Base-by-base conservation (phyloP, 1,139 yeast genomes). In the Lodderomyces orthopsilosis region DNA sequence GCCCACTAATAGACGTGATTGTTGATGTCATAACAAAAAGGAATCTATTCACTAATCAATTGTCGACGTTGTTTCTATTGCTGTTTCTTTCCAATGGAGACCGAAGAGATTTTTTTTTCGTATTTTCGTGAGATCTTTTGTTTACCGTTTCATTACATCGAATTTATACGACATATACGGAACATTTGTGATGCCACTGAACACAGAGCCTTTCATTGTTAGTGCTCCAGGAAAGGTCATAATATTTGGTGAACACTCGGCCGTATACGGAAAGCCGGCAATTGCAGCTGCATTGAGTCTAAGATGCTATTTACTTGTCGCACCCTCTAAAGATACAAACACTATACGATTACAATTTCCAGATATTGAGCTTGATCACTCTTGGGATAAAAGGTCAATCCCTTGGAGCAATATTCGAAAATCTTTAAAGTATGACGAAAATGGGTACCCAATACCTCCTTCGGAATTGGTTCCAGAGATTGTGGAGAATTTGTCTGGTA, bases 161-260 rank as follows among this genome's bases (percentile, higher is more conserved):
- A 4, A n/a, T 9, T 17, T 13, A 27, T 27, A 27, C 17, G 32
- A 27, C n/a, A 7, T n/a, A n/a, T n/a, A n/a, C n/a, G n/a, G n/a
- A n/a, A n/a, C n/a, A n/a, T n/a, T n/a, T n/a, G n/a, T n/a, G 24
- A 28, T 35, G 28, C 7, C 33, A 24, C 15, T 38, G 21, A 23
- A 26, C 17, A 13, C 47, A 37, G 34, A 30, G 19, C 61, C 91
- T 3, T 88, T 90, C 61, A 67, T 81, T 45, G 88, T 89, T 2
- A 87, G 96, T 48, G 95, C 99, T 1, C 98, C 99, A 0, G 99
- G 98, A 6, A 93, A 94, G 60, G 96, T 90, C 35, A 94, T 93
- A 54, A 75, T 94, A 38, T 94, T 90, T 59, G 99, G 99, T 19
- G 98, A 93, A 59, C 99, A 93, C 59, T 88, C 98, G 2, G 98